A percentile compares a stretch with the other conserved stretches of the same genome.
Conservation (phyloP, 1,284 basidiomycete species). For the Trametes pubescens region DNA sequence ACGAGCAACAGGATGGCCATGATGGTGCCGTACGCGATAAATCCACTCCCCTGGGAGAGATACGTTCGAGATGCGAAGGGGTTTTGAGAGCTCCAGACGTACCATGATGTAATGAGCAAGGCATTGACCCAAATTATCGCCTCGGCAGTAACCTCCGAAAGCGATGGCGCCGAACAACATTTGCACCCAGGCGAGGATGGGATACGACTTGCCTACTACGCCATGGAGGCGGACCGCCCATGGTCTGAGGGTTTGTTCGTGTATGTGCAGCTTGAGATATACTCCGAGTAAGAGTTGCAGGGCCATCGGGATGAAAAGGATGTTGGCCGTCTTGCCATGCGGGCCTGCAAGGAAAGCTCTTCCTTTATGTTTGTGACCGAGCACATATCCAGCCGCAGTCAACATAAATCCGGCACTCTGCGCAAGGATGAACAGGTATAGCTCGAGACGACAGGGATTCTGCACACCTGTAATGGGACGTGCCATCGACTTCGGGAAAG, state of each 20-base stretch:
- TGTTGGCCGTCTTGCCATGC: conserved; percentile 76
- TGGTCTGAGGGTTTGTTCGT: conserved; percentile 81
- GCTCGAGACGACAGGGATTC: not conserved
- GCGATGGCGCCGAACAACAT: conserved; percentile 79
- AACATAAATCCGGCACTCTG: conserved; percentile 74
- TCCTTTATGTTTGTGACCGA: conserved; percentile 86
- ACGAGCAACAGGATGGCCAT: conserved; percentile 86
- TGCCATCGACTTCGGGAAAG: conserved; percentile 84
- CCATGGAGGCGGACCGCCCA: conserved; percentile 81
- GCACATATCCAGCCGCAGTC: conserved; percentile 74
- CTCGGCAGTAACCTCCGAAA: conserved; percentile 75
- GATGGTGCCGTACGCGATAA: conserved; percentile 88
- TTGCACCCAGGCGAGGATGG: conserved; percentile 89
- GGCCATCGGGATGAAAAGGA: conserved; percentile 72
- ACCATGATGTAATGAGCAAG: conserved; percentile 93
- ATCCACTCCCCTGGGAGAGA: conserved; percentile 68
- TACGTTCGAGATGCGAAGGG: not conserved
- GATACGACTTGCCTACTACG: conserved; percentile 85
- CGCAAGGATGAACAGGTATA: conserved; percentile 14
- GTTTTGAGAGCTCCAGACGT: conserved; percentile 23
- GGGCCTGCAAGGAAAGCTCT: conserved; percentile 74
- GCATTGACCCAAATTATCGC: conserved; percentile 79
- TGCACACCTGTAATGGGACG: conserved; percentile 80
- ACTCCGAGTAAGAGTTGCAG: conserved; percentile 80
- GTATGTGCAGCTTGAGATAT: conserved; percentile 93